phyloP scores from a whole-genome alignment of 1,139 yeast species.

The Meyerozyma smithsonii region DNA sequence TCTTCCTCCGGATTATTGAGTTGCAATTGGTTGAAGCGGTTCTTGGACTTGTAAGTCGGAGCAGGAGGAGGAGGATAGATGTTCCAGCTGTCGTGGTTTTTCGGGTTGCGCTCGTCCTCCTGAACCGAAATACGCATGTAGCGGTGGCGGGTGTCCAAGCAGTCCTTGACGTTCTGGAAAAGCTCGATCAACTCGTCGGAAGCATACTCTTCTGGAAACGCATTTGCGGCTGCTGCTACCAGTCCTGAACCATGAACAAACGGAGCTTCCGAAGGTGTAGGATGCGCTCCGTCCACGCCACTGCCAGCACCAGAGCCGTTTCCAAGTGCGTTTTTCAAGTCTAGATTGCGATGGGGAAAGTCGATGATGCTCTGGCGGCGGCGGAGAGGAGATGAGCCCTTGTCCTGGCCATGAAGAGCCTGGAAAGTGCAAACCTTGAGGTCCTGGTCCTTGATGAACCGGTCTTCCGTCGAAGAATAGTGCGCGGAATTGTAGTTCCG shows the following conservation, averaged over 20 bases:
- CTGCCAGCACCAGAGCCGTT: not conserved
- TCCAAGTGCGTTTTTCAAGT: constrained; percentile 6
- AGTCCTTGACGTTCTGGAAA: constrained; percentile 63
- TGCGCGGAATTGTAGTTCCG: constrained; percentile 44
- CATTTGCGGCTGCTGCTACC: constrained; percentile 30
- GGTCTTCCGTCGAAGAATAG: constrained; percentile 66
- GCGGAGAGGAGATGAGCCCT: constrained; percentile 16
- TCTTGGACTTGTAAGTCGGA: constrained; percentile 78
- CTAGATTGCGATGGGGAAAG: constrained; percentile 21
- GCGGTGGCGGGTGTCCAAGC: constrained; percentile 72
- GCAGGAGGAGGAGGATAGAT: constrained; percentile 94
- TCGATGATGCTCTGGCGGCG: constrained; percentile 54
- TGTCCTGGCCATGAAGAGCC: constrained; percentile 33
- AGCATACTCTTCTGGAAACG: constrained; percentile 62
- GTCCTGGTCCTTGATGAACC: constrained; percentile 61
- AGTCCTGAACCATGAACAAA: constrained; percentile 9
- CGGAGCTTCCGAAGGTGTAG: constrained; percentile 15
- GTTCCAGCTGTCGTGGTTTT: constrained; percentile 64
- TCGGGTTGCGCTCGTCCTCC: constrained; percentile 72
- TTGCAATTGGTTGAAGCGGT: constrained; percentile 49
- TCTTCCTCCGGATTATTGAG: constrained; percentile 24
- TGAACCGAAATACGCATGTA: constrained; percentile 73
- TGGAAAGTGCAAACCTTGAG: constrained; percentile 65
- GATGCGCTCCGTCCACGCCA: constrained; percentile 15
- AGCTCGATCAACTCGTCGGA: constrained; percentile 67